Evolutionary conservation across 345 rosid species (phyloP).

Genomic region (Capsella bursapastoris): DNA sequence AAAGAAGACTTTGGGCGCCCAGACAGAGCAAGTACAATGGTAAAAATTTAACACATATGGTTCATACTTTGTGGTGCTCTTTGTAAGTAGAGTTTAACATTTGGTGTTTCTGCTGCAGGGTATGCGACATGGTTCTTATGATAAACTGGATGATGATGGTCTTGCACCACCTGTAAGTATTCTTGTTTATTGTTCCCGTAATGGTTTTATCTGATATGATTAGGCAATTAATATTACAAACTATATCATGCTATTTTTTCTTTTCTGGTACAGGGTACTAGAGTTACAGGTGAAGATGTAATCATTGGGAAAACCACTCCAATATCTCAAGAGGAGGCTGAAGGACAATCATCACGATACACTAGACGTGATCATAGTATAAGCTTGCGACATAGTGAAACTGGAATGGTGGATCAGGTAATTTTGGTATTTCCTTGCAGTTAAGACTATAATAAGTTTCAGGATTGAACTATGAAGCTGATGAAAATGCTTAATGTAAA

Average conservation of each 20-base stretch:
- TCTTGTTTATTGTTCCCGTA: constrained; percentile 13
- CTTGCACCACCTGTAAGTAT: constrained; percentile 94
- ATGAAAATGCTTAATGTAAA: constrained; percentile 7
- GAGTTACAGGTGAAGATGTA: constrained; percentile 97
- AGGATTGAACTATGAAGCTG: not conserved
- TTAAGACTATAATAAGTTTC: not conserved
- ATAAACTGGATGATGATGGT: constrained; percentile 97
- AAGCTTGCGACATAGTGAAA: constrained; percentile 95
- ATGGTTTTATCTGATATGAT: constrained; percentile 13
- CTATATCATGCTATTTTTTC: not conserved
- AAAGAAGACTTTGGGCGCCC: constrained; percentile 98
- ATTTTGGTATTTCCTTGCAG: constrained; percentile 21
- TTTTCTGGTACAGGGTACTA: constrained; percentile 67
- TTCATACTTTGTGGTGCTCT: constrained; percentile 1
- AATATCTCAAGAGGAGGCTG: constrained; percentile 87
- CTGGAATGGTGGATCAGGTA: constrained; percentile 98
- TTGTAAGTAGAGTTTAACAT: constrained; percentile 29
- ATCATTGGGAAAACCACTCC: constrained; percentile 97
- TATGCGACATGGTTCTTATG: constrained; percentile 98
- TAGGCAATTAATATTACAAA: not conserved
- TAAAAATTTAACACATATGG: constrained; percentile 36
- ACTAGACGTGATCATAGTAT: constrained; percentile 94
- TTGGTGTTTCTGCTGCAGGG: constrained; percentile 59
- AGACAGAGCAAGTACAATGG: constrained; percentile 90
- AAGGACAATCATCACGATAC: constrained; percentile 81